Base-by-base conservation (phyloP, 1,284 basidiomycete species). In the Abortiporus biennis region DNA sequence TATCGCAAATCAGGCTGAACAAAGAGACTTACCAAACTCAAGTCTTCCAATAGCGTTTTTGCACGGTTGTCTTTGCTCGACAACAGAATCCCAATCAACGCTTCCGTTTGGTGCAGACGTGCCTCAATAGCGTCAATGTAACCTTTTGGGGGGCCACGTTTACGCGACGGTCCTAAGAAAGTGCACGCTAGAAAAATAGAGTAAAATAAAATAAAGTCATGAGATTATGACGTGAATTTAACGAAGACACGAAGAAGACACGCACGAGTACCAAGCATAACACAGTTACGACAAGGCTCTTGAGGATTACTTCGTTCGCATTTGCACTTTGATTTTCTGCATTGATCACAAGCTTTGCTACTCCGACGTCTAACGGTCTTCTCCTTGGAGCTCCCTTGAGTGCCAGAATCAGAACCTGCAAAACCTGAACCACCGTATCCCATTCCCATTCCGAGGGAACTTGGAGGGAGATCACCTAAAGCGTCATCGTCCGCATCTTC, bases 91-190 rank as follows among this genome's bases (percentile, higher is more conserved):
- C 87, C 88, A 16, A 92, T 66, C 33, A 92, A 68, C 0, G 89
- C 87, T 58, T 92, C 90, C 31, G 87, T 87, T 55, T 92, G 87
- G 54, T 92, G 90, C 8, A 92, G 67, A 9, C 89, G 78, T 9
- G 85, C 85, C 61, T 92, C 89, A 54, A 92, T 90, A 20, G 88
- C 88, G 58, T 92, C 87, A 57, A 92, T 92, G 67, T 92, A 92
- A 2, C 90, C 90, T 56, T 89, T 90, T 11, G 88, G 88, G 6
- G 88, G 88, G 1, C 85, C 85, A 48, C 85, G 78, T 58, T 91
- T 91, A 48, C 85, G 74, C 8, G 81, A 87, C 3, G 85, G 85
- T 1, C 87, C 88, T 31, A 89, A 69, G 60, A 86, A 92, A 0
- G 87, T 92, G 56, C 88, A 92, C 35, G 77, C 83, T 75, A 58